Conservation (phyloP, 2,329 filamentous ascomycete genomes). For the Albophoma yamanashiensis region DNA sequence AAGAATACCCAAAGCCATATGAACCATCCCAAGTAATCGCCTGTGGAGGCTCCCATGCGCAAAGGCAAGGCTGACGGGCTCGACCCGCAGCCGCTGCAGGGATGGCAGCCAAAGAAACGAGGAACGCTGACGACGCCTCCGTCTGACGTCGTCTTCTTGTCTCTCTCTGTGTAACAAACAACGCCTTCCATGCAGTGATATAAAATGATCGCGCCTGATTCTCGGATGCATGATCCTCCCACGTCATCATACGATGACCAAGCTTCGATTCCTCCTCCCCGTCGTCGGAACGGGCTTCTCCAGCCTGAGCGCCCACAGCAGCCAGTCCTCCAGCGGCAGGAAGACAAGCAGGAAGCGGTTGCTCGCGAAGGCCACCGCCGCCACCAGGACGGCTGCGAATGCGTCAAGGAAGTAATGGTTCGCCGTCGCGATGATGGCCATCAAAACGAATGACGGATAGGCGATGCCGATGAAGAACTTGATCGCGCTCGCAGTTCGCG, state of each 20-base stretch:
- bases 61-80: neutral
- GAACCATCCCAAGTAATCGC: neutral
- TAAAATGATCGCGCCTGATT: neutral
- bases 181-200: neutral
- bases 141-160: neutral
- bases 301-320: slow-evolving; percentile 50
- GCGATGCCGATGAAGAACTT: slow-evolving; percentile 40
- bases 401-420: slow-evolving; percentile 67
- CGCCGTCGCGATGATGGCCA: slow-evolving; percentile 59
- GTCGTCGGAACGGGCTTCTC: slow-evolving; percentile 48
- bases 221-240: neutral
- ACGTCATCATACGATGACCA: neutral
- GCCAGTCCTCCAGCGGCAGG: slow-evolving; percentile 56
- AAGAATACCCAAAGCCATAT: neutral
- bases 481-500: slow-evolving; percentile 24
- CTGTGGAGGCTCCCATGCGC: neutral
- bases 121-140: neutral
- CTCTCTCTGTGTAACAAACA: neutral
- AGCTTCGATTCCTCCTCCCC: slow-evolving; percentile 25
- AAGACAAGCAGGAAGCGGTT: slow-evolving; percentile 50
- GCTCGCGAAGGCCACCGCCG: slow-evolving; percentile 49
- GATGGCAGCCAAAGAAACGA: neutral
- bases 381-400: slow-evolving; percentile 56
- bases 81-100: neutral
- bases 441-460: slow-evolving; percentile 55